Evolutionary conservation across 202 grass and related monocot species (phyloP).

Genomic region (Elaeis oleifera): DNA sequence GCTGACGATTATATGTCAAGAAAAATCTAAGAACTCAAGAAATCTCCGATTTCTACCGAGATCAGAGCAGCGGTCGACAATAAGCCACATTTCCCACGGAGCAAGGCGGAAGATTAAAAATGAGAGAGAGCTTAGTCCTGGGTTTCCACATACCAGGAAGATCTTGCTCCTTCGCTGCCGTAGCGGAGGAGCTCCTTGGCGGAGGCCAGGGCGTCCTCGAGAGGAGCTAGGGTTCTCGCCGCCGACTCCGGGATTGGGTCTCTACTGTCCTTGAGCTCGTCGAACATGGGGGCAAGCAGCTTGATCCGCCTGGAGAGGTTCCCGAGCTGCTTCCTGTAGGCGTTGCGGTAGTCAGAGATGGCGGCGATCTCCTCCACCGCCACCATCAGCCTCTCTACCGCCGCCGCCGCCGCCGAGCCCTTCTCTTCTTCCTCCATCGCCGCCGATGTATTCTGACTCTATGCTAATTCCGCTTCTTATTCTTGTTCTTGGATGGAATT

Average conservation of each 20-base stretch:
- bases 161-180: slow-evolving; percentile 73
- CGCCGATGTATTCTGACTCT: slow-evolving; percentile 4
- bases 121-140: not conserved
- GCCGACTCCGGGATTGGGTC: slow-evolving; percentile 1
- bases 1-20: too few species aligned
- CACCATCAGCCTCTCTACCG: slow-evolving; percentile 22
- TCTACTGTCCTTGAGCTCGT: slow-evolving; percentile 53
- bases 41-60: too few species aligned
- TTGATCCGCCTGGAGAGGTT: slow-evolving; percentile 56
- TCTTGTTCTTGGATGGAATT: too few species aligned
- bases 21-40: too few species aligned
- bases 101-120: too few species aligned
- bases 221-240: slow-evolving; percentile 34
- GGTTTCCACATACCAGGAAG: slow-evolving; percentile 38
- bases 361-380: slow-evolving; percentile 27
- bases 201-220: slow-evolving; percentile 39
- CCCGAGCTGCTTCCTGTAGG: slow-evolving; percentile 53
- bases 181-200: slow-evolving; percentile 43
- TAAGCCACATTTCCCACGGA: too few species aligned
- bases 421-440: slow-evolving; percentile 15
- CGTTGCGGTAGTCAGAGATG: slow-evolving; percentile 58
- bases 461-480: too few species aligned
- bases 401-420: not conserved
- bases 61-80: too few species aligned
- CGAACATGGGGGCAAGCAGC: slow-evolving; percentile 64